Conservation (phyloP, 1,284 basidiomycete species). For the Exobasidium cylindrosporum region DNA sequence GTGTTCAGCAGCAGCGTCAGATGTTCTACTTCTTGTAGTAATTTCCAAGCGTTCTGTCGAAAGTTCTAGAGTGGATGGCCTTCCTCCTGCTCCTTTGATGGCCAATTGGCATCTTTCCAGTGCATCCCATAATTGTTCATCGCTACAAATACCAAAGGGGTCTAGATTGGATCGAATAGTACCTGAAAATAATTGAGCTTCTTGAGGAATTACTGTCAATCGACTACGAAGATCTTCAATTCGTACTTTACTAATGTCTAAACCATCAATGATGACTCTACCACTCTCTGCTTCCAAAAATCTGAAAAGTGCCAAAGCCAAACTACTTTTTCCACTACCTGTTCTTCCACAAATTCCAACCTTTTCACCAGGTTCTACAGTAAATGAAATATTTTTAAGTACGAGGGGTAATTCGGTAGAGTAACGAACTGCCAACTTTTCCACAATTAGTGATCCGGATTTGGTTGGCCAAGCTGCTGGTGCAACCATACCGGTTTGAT, state of each 20-base stretch:
- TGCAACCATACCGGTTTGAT: slow-evolving; percentile 33
- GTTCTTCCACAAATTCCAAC: slow-evolving; percentile 63
- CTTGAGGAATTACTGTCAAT: slow-evolving; percentile 85
- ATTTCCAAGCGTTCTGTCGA: slow-evolving; percentile 8
- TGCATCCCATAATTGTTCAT: slow-evolving; percentile 63
- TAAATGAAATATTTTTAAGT: slow-evolving; percentile 45
- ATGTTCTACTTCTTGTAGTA: background rate
- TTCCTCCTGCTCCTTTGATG: slow-evolving; percentile 12
- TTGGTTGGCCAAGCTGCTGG: slow-evolving; percentile 54
- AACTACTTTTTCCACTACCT: slow-evolving; percentile 79
- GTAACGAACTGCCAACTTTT: slow-evolving; percentile 52
- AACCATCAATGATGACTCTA: slow-evolving; percentile 77
- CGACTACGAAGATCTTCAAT: slow-evolving; percentile 78
- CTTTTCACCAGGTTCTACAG: slow-evolving; percentile 50
- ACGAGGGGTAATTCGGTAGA: slow-evolving; percentile 52
- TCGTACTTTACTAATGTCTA: slow-evolving; percentile 83
- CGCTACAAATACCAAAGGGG: slow-evolving; percentile 71
- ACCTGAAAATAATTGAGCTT: slow-evolving; percentile 59
- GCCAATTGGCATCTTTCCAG: slow-evolving; percentile 58
- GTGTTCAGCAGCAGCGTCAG: slow-evolving; percentile 17
- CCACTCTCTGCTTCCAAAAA: slow-evolving; percentile 82
- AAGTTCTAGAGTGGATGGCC: background rate
- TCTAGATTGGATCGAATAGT: slow-evolving; percentile 56
- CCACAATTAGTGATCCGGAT: slow-evolving; percentile 46
- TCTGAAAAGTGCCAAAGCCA: slow-evolving; percentile 90